Conservation (phyloP, 495 filamentous ascomycete species). For the Talaromyces nanjingensis region DNA sequence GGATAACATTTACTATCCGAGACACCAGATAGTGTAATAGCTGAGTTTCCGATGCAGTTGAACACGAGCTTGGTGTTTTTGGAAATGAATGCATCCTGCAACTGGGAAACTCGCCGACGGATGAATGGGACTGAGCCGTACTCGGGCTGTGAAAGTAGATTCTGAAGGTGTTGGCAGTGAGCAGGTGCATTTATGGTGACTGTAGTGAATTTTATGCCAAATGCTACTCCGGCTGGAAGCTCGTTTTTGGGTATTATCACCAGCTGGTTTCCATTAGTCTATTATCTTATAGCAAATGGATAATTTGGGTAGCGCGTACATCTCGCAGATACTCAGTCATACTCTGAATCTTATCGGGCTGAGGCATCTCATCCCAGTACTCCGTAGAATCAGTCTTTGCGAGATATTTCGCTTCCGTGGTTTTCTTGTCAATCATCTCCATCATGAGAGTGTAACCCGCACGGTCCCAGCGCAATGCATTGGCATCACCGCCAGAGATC, state of each 20-base stretch:
- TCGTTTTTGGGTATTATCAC: slow-evolving; percentile 13
- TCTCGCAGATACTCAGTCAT: slow-evolving; percentile 25
- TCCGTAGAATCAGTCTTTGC: slow-evolving; percentile 21
- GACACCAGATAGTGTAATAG: slow-evolving; percentile 19
- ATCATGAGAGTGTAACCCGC: slow-evolving; percentile 16
- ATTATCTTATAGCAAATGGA: neutral
- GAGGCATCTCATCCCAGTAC: slow-evolving; percentile 25
- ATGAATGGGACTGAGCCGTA: slow-evolving; percentile 18
- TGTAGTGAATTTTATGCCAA: slow-evolving; percentile 23
- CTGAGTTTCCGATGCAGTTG: slow-evolving; percentile 24
- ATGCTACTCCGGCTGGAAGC: slow-evolving; percentile 19
- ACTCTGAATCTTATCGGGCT: slow-evolving; percentile 19
- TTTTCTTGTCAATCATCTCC: slow-evolving; percentile 17
- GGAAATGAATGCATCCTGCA: slow-evolving; percentile 19
- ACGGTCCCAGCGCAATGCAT: slow-evolving; percentile 25
- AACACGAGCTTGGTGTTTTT: slow-evolving; percentile 21
- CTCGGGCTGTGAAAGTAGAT: slow-evolving; percentile 7
- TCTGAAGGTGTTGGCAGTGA: slow-evolving; percentile 16
- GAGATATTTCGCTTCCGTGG: slow-evolving; percentile 18
- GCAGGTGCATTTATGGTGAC: slow-evolving; percentile 25
- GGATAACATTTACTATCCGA: slow-evolving; percentile 21
- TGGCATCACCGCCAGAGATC: slow-evolving; percentile 23
- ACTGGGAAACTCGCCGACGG: slow-evolving; percentile 13
- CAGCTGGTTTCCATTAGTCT: neutral
- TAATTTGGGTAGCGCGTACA: slow-evolving; percentile 9